Percentiles rank a stretch among this genome's conserved stretches.
These are phyloP conservation scores for Thraustochytrium striatum DNA, from an alignment of 352 stramenopile species.

Conservation along the genomic window DNA sequence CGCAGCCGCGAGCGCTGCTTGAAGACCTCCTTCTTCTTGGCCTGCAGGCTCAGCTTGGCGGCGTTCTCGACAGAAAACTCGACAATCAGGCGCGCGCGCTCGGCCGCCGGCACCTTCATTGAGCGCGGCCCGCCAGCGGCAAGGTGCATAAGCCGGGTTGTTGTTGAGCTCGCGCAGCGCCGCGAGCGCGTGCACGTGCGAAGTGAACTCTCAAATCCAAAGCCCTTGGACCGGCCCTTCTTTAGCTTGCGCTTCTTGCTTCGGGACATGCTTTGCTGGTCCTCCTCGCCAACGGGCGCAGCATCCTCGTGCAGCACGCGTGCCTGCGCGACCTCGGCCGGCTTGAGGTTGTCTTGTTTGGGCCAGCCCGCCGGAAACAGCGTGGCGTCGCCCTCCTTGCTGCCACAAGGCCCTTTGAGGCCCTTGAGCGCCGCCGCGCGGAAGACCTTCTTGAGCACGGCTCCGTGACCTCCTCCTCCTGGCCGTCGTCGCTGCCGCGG, in stretches of 20 bases:
- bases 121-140: slow-evolving; percentile 60
- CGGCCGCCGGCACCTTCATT: slow-evolving; percentile 53
- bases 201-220: slow-evolving; percentile 94
- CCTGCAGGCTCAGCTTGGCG: slow-evolving; percentile 60
- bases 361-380: slow-evolving; percentile 36
- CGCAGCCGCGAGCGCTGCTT: slow-evolving; percentile 17
- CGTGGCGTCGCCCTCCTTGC: slow-evolving; percentile 59
- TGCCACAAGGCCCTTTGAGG: slow-evolving; percentile 62
- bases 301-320: slow-evolving; percentile 38
- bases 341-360: neutral
- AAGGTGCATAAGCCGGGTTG: slow-evolving; percentile 81
- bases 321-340: neutral
- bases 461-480: slow-evolving; percentile 62
- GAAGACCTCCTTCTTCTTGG: slow-evolving; percentile 30
- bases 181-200: slow-evolving; percentile 91
- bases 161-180: slow-evolving; percentile 93
- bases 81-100: slow-evolving; percentile 74
- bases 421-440: slow-evolving; percentile 64
- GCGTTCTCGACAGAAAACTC: slow-evolving; percentile 81
- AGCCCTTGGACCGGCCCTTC: slow-evolving; percentile 61
- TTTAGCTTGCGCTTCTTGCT: slow-evolving; percentile 7
- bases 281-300: neutral
- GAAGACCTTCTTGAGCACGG: slow-evolving; percentile 71
- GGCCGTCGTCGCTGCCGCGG: slow-evolving; percentile 2
- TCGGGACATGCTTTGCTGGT: neutral